phyloP scores from a whole-genome alignment of 1,139 yeast species.

The Diutina catenulata region DNA sequence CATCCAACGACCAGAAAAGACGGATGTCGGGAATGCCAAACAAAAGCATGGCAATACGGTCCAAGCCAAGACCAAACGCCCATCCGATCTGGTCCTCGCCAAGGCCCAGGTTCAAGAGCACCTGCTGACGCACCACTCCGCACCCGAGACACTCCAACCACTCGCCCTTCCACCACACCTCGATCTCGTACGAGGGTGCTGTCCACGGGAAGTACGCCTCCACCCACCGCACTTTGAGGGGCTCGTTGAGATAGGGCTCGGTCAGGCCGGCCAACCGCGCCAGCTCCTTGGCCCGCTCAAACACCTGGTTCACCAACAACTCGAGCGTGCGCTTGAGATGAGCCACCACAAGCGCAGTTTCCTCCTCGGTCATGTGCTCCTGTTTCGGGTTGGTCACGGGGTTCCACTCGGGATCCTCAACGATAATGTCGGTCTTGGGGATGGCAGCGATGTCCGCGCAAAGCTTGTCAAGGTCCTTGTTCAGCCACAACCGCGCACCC shows the following conservation, averaged over 20 bases:
- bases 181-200: slow-evolving; percentile 96
- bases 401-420: slow-evolving; percentile 51
- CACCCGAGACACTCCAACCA: slow-evolving; percentile 98
- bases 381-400: slow-evolving; percentile 59
- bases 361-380: slow-evolving; percentile 54
- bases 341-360: slow-evolving; percentile 54
- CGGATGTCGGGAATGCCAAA: slow-evolving; percentile 95
- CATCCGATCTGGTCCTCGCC: slow-evolving; percentile 61
- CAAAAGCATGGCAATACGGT: slow-evolving; percentile 88
- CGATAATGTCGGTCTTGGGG: slow-evolving; percentile 59
- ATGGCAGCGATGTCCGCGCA: slow-evolving; percentile 48
- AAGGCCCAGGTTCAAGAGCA: slow-evolving; percentile 61
- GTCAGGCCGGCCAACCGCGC: slow-evolving; percentile 58
- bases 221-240: slow-evolving; percentile 86
- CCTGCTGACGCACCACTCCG: slow-evolving; percentile 78
- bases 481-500: slow-evolving; percentile 83
- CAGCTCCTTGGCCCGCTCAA: slow-evolving; percentile 59
- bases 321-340: slow-evolving; percentile 85
- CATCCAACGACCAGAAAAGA: slow-evolving; percentile 82
- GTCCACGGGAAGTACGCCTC: slow-evolving; percentile 98
- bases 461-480: slow-evolving; percentile 34
- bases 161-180: slow-evolving; percentile 98
- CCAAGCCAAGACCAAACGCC: slow-evolving; percentile 97
- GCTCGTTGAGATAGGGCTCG: slow-evolving; percentile 54
- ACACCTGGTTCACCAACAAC: slow-evolving; percentile 70